A percentile compares a stretch with the other conserved stretches of the same genome.
phyloP scores from a whole-genome alignment of 768 basidiomycete genomes.

The Kondoa malvinella region DNA sequence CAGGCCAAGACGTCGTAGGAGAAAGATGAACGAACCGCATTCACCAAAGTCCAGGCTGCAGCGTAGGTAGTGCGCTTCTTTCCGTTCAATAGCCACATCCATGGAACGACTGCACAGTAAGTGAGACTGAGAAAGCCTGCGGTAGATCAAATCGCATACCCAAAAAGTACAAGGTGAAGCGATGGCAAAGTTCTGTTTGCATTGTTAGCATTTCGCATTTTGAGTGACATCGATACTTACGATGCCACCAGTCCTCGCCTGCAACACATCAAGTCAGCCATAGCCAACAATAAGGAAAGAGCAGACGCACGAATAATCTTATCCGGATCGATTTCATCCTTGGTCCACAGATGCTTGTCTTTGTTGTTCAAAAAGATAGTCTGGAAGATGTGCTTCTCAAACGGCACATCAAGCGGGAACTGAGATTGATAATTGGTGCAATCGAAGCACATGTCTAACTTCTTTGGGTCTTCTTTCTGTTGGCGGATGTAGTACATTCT shows the following conservation, averaged over 20 bases:
- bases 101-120: slow-evolving; percentile 30
- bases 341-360: slow-evolving; percentile 32
- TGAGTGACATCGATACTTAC: slow-evolving; percentile 16
- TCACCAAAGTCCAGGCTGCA: slow-evolving; percentile 35
- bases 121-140: not conserved
- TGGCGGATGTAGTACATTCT: slow-evolving; percentile 37
- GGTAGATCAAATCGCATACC: not conserved
- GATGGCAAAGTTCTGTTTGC: slow-evolving; percentile 9
- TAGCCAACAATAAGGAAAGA: too few species aligned
- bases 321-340: slow-evolving; percentile 33
- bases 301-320: slow-evolving; percentile 34
- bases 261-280: too few species aligned
- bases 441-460: slow-evolving; percentile 34
- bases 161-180: not conserved
- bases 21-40: slow-evolving; percentile 11
- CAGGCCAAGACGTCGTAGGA: not conserved
- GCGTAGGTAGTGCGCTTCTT: slow-evolving; percentile 31
- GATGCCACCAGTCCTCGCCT: slow-evolving; percentile 21
- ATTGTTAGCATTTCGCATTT: not conserved
- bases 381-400: slow-evolving; percentile 36
- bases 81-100: slow-evolving; percentile 33
- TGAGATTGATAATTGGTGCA: slow-evolving; percentile 25
- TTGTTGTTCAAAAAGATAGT: slow-evolving; percentile 37
- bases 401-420: slow-evolving; percentile 25
- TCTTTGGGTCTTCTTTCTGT: slow-evolving; percentile 28